These are phyloP conservation scores for Fusarium goolgardi DNA, from an alignment of 2,329 filamentous ascomycete genomes.

Conservation along the genomic window DNA sequence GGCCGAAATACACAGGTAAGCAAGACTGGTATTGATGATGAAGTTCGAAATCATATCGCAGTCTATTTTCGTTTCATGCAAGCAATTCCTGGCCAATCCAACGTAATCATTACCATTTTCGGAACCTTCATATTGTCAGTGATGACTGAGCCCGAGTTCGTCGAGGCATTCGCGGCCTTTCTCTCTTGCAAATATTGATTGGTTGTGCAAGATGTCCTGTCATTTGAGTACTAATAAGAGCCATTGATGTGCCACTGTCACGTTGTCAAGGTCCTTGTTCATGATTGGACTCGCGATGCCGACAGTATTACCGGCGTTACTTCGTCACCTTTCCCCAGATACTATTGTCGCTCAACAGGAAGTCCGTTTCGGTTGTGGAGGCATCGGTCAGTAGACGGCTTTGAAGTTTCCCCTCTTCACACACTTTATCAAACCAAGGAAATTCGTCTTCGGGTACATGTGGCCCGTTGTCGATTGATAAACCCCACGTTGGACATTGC, in stretches of 20 bases:
- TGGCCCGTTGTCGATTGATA: constrained; percentile 46
- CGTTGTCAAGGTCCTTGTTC: constrained; percentile 37
- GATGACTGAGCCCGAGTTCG: constrained; percentile 36
- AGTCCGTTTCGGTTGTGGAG: constrained; percentile 32
- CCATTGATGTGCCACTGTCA: constrained; percentile 40
- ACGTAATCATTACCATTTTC: constrained; percentile 30
- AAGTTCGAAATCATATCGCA: constrained; percentile 20
- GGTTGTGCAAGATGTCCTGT: constrained; percentile 27
- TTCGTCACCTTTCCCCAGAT: constrained; percentile 27
- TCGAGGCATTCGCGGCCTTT: constrained; percentile 40
- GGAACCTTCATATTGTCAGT: constrained; percentile 31
- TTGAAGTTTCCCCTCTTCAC: constrained; percentile 35
- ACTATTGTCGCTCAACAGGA: constrained; percentile 37
- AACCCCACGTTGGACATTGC: constrained; percentile 48
- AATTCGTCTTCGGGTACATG: constrained; percentile 24
- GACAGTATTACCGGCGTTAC: constrained; percentile 35
- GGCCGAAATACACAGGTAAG: constrained; percentile 19
- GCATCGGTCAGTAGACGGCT: constrained; percentile 27
- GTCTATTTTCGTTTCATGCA: constrained; percentile 20
- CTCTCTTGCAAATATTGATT: constrained; percentile 20
- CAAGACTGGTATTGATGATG: constrained; percentile 2
- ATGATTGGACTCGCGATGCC: constrained; percentile 44
- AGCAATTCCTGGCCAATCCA: constrained; percentile 27
- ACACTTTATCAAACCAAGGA: constrained; percentile 37
- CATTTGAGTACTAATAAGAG: constrained; percentile 24